phyloP scores from a whole-genome alignment of 805 yeast species.

The Wickerhamiella musiphila region DNA sequence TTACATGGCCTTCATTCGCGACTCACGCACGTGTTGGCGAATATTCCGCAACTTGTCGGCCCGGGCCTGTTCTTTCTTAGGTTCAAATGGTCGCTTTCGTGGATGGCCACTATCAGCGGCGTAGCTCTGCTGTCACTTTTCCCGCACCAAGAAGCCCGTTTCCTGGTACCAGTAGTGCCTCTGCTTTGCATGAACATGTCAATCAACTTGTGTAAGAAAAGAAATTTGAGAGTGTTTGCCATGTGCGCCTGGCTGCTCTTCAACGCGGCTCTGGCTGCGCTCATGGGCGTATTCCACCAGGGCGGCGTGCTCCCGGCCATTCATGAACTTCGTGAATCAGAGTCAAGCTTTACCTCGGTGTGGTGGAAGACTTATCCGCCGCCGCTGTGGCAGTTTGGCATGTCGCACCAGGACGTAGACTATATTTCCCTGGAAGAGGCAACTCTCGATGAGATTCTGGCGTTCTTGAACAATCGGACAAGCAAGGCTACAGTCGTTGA shows the following conservation, averaged over 20 bases:
- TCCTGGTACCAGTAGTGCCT: constrained; percentile 65
- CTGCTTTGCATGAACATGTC: constrained; percentile 40
- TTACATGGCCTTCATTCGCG: constrained; percentile 72
- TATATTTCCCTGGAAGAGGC: constrained; percentile 16
- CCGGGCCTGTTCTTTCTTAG: constrained; percentile 42
- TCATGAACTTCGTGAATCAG: constrained; percentile 14
- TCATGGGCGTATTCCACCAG: constrained; percentile 78
- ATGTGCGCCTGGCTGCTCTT: constrained; percentile 40
- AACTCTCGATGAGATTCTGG: too few species aligned
- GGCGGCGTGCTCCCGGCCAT: constrained; percentile 71
- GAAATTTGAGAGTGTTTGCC: constrained; percentile 10
- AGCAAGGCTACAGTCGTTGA: too few species aligned
- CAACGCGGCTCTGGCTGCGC: constrained; percentile 36
- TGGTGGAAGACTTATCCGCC: constrained; percentile 96
- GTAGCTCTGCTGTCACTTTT: constrained; percentile 42
- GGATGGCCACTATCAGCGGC: constrained; percentile 46
- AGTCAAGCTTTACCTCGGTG: constrained; percentile 25
- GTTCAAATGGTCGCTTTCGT: constrained; percentile 35
- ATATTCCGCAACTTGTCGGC: constrained; percentile 68
- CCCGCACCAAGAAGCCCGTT: constrained; percentile 91
- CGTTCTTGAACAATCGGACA: too few species aligned
- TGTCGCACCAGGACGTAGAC: constrained; percentile 13
- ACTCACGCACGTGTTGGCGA: constrained; percentile 55
- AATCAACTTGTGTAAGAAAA: constrained; percentile 9
- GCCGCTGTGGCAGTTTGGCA: constrained; percentile 65